Evolutionary conservation across 169 alveolate species (phyloP).

Genomic region (Plasmodium gaboni): DNA sequence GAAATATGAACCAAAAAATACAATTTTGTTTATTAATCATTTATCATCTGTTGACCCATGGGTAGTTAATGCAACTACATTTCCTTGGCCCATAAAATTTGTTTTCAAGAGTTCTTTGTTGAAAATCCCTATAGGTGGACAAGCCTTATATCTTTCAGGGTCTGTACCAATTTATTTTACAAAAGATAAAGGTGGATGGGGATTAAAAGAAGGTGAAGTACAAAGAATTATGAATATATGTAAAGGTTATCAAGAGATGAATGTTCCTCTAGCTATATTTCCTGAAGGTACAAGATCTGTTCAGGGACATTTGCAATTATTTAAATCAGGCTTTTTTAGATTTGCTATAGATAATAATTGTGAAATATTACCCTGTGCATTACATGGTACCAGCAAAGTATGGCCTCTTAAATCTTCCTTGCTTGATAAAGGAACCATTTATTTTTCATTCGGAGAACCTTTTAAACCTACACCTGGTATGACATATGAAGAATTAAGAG

Average conservation of each 20-base stretch:
- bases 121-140: constrained; percentile 83
- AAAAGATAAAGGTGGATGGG: constrained; percentile 87
- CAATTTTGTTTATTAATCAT: constrained; percentile 81
- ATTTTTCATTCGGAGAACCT: constrained; percentile 84
- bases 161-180: constrained; percentile 79
- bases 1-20: constrained; percentile 69
- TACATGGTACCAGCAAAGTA: constrained; percentile 78
- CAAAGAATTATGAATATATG: constrained; percentile 78
- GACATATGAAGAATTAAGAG: constrained; percentile 70
- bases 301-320: constrained; percentile 88
- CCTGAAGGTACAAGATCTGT: constrained; percentile 92
- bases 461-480: constrained; percentile 76
- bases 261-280: constrained; percentile 80
- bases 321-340: constrained; percentile 91
- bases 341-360: constrained; percentile 89
- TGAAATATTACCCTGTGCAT: constrained; percentile 88
- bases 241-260: constrained; percentile 57
- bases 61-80: constrained; percentile 74
- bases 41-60: constrained; percentile 85
- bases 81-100: constrained; percentile 79
- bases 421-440: constrained; percentile 81
- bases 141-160: constrained; percentile 67
- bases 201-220: constrained; percentile 78
- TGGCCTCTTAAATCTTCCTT: constrained; percentile 83
- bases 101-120: constrained; percentile 81